Conservation (phyloP, 208 protist species). For the Phytomonas sp. region DNA sequence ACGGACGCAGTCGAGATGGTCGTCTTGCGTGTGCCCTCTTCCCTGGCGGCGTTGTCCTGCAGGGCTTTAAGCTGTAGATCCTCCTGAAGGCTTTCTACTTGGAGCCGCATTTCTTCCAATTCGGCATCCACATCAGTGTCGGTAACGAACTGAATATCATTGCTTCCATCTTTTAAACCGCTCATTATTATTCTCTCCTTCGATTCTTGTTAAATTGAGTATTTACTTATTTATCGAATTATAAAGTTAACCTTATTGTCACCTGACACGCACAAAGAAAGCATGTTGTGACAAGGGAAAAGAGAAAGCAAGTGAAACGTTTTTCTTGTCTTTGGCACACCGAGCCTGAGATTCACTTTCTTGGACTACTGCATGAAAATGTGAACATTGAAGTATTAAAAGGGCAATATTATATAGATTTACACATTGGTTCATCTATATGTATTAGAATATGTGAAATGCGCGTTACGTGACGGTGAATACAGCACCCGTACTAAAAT, state of each 20-base stretch:
- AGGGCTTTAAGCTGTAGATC: slow-evolving; percentile 75
- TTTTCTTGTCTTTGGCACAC: background rate
- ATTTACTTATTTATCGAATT: slow-evolving; percentile 9
- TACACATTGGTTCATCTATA: background rate
- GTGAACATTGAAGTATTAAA: background rate
- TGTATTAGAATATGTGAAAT: background rate
- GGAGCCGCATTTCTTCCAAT: slow-evolving; percentile 66
- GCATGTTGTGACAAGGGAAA: slow-evolving; percentile 11
- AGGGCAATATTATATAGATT: background rate
- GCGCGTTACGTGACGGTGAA: background rate
- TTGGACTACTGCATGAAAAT: background rate
- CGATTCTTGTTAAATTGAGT: background rate
- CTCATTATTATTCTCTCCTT: background rate
- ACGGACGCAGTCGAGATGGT: slow-evolving; percentile 4
- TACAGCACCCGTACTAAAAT: background rate
- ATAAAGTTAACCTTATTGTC: background rate
- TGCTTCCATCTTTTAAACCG: slow-evolving; percentile 12
- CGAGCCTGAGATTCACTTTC: background rate
- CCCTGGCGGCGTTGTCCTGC: slow-evolving; percentile 67
- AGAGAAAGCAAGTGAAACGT: slow-evolving; percentile 3
- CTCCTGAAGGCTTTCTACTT: slow-evolving; percentile 81
- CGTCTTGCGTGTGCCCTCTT: slow-evolving; percentile 78
- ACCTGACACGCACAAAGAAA: slow-evolving; percentile 9
- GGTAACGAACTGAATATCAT: slow-evolving; percentile 31
- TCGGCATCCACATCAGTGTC: slow-evolving; percentile 56